Evolutionary conservation across 2,329 filamentous ascomycete species (phyloP).

Genomic region (Colletotrichum siamense): DNA sequence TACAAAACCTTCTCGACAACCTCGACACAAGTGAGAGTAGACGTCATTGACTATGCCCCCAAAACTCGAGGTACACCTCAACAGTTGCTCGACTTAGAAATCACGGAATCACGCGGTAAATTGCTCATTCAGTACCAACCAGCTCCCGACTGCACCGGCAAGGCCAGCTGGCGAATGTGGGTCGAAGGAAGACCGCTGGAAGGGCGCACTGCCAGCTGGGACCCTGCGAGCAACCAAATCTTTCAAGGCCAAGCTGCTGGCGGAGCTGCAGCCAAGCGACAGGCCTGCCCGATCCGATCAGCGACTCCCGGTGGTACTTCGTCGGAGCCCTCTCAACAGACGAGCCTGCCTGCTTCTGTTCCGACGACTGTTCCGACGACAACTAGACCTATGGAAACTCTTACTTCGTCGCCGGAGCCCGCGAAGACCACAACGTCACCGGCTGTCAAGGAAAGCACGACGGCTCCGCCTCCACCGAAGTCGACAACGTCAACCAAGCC

Average conservation of each 20-base stretch:
- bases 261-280: not conserved
- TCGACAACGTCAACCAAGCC: not conserved
- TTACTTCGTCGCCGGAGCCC: not conserved
- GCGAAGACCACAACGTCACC: not conserved
- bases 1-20: not conserved
- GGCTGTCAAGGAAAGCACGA: not conserved
- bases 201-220: constrained; percentile 18
- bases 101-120: not conserved
- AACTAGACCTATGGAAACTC: rapidly evolving
- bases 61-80: too few species aligned
- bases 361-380: not conserved
- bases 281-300: not conserved
- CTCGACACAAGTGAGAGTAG: not conserved
- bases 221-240: not conserved
- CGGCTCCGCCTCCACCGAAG: not conserved
- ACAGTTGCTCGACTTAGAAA: rapidly evolving
- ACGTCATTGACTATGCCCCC: not conserved
- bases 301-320: not conserved
- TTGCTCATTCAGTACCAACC: not conserved
- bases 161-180: not conserved
- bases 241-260: not conserved
- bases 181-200: constrained; percentile 29
- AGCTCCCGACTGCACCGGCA: not conserved
- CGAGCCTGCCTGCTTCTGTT: not conserved
- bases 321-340: not conserved